Evolutionary conservation across 1,284 basidiomycete species (phyloP), one percentile per base, ranked within the genome.

Genomic region (Cryptococcus sp.): DNA sequence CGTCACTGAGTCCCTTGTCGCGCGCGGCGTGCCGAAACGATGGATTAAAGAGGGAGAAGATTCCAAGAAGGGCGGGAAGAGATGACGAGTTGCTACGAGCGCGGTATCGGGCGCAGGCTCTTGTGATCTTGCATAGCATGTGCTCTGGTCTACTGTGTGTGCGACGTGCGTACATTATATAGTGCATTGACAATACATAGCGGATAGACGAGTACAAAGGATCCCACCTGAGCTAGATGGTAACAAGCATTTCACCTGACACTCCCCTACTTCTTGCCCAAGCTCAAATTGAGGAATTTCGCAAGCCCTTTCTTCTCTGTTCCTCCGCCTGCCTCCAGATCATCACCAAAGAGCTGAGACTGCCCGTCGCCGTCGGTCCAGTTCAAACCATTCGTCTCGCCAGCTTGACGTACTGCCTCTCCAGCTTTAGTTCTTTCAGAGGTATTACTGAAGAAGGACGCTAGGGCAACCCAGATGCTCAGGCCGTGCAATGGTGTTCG

Each of bases 1-100:
- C 1, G 86, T 91, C 16, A 80, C 81, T 16, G 87, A 88, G 11
- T 83, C 90, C 59, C 76, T 94, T 44, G 70, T 84, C 2, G 82
- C 79, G 31, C 84, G 84, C 60, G 90, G 91, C 0, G 84, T 93
- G 41, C 89, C 91, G 22, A 88, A 87, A 78, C 83, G 82, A 69
- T 93, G 88, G 87, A 87, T 93, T 56, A 84, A 85, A 69, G 78
- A 82, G 3, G 74, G 70, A 20, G 62, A 61, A 20, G 61, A 60
- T 51, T 54, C 52, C 39, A 57, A 64, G 47, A 60, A 58, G 49
- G 20, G 42, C 42, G 44, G 31, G n/a, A 39, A 25, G 17, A 47
- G n/a, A 27, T 40, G 19, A 23, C 31, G 31, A 35, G 8, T 35
- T 8, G 13, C 5, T 35, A 8, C 31, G 13, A 35, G 31, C 31